These are phyloP conservation scores for Rhazya stricta DNA, from an alignment of 257 asterid genomes.

Conservation along the genomic window DNA sequence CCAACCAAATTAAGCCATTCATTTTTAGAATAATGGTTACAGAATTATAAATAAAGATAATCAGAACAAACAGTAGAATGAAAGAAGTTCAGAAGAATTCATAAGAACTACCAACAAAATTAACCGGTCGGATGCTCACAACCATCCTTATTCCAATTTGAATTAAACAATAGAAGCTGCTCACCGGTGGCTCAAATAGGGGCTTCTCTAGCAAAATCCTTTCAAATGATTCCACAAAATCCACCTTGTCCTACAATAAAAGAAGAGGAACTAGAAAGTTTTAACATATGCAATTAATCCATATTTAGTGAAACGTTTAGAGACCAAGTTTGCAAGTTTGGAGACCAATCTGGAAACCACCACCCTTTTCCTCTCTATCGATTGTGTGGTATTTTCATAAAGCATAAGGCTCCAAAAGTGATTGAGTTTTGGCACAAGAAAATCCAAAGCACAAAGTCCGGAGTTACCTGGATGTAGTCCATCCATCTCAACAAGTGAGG, in stretches of 20 bases:
- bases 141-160: not conserved
- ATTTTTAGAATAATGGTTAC: not conserved
- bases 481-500: constrained; percentile 83
- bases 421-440: not conserved
- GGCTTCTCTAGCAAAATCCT: constrained; percentile 46
- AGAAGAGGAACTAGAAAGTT: constrained; percentile 1
- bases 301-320: not conserved
- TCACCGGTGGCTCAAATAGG: constrained; percentile 50
- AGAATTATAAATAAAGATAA: not conserved
- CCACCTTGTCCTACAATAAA: constrained; percentile 54
- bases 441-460: not conserved
- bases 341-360: not conserved
- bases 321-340: not conserved
- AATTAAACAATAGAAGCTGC: constrained; percentile 24
- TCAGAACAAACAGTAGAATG: not conserved
- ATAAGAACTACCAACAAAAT: not conserved
- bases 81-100: not conserved
- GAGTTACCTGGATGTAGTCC: constrained; percentile 82
- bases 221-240: constrained; percentile 33
- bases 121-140: not conserved
- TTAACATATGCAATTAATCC: constrained; percentile 3
- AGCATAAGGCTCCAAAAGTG: not conserved
- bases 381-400: not conserved
- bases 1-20: not conserved
- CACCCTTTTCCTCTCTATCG: not conserved